Percentiles rank a stretch among this genome's conserved stretches.
Conservation (phyloP, 805 yeast species). For the Kazachstania africana region DNA sequence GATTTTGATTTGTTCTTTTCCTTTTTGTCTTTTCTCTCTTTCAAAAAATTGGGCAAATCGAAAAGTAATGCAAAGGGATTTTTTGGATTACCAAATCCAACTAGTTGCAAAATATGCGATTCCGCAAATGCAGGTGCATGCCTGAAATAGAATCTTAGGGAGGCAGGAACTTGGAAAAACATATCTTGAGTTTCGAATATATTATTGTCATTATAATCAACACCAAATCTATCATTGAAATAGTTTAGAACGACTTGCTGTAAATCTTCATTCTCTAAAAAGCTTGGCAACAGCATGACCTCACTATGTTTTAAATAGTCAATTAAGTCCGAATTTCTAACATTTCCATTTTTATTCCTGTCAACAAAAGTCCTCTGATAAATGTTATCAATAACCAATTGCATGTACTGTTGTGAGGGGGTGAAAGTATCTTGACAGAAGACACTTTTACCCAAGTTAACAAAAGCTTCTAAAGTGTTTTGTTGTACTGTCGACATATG, state of each 20-base stretch:
- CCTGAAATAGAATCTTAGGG: slow-evolving; percentile 58
- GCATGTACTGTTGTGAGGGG: slow-evolving; percentile 68
- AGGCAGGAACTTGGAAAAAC: slow-evolving; percentile 26
- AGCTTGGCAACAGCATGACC: slow-evolving; percentile 51
- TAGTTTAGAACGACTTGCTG: slow-evolving; percentile 51
- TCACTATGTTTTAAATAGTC: slow-evolving; percentile 45
- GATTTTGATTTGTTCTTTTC: slow-evolving; percentile 39
- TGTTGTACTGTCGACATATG: slow-evolving; percentile 83
- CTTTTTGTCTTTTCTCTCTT: slow-evolving; percentile 59
- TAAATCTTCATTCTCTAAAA: slow-evolving; percentile 40
- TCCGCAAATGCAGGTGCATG: slow-evolving; percentile 67
- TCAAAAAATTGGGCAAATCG: slow-evolving; percentile 58
- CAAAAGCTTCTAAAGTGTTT: slow-evolving; percentile 57
- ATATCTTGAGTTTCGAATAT: slow-evolving; percentile 42
- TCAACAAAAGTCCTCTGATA: slow-evolving; percentile 41
- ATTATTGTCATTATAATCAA: slow-evolving; percentile 48
- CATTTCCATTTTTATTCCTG: slow-evolving; percentile 18
- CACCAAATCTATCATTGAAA: slow-evolving; percentile 50
- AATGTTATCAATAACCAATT: slow-evolving; percentile 69
- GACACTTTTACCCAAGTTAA: slow-evolving; percentile 67
- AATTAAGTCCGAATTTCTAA: slow-evolving; percentile 23
- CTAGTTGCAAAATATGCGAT: slow-evolving; percentile 60
- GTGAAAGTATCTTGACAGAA: slow-evolving; percentile 75
- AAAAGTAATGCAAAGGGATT: slow-evolving; percentile 71
- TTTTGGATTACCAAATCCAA: slow-evolving; percentile 66